A percentile compares a stretch with the other conserved stretches of the same genome.
phyloP scores from a whole-genome alignment of 192 early-diverging fungal genomes.

The Backusella psychrophila region DNA sequence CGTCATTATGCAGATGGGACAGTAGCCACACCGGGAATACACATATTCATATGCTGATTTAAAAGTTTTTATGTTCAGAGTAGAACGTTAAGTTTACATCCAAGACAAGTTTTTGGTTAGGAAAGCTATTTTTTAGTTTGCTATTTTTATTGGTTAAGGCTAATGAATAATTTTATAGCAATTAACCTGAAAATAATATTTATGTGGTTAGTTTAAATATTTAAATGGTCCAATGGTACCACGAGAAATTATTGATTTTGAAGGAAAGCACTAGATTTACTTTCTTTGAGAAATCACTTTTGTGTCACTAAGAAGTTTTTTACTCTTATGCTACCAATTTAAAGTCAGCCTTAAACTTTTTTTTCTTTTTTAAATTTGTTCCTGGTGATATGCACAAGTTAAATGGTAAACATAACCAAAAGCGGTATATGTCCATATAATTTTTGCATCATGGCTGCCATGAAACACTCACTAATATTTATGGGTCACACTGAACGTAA shows the following conservation, averaged over 20 bases:
- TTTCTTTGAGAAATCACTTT: neutral
- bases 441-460: neutral
- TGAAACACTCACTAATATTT: conserved; percentile 4
- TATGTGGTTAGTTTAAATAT: neutral
- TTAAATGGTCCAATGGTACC: neutral
- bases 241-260: neutral
- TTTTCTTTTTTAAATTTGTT: neutral
- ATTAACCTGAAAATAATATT: neutral
- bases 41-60: too few species aligned
- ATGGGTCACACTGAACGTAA: neutral
- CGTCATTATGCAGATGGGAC: too few species aligned
- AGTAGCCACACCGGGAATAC: too few species aligned
- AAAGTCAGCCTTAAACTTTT: neutral
- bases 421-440: neutral
- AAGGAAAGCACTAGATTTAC: neutral
- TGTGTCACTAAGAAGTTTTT: neutral
- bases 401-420: neutral
- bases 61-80: too few species aligned
- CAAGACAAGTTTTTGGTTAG: too few species aligned
- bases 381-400: neutral
- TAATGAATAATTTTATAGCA: neutral
- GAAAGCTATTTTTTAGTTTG: too few species aligned
- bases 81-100: too few species aligned
- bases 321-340: neutral
- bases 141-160: neutral